phyloP scores from a whole-genome alignment of 371 early-diverging fungal species.

The Mycotypha africana region DNA sequence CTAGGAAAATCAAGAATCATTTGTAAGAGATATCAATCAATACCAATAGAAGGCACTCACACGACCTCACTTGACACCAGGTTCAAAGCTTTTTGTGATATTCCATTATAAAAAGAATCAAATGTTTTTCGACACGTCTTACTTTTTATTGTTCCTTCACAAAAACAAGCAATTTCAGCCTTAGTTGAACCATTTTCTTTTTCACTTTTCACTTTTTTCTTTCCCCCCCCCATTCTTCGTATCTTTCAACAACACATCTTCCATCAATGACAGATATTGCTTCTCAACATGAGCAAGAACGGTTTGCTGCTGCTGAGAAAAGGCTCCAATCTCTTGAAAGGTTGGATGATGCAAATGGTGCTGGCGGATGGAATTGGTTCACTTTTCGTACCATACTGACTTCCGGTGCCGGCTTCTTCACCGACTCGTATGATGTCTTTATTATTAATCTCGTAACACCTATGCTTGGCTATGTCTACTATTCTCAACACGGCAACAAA shows the following conservation, averaged over 20 bases:
- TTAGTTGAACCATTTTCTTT: not conserved
- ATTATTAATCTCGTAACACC: conserved; percentile 76
- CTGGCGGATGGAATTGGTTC: conserved; percentile 60
- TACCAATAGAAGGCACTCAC: conserved; percentile 22
- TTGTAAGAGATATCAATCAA: no score
- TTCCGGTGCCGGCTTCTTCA: conserved; percentile 84
- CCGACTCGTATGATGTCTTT: conserved; percentile 87
- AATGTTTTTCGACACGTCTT: not conserved
- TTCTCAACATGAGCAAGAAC: conserved; percentile 21
- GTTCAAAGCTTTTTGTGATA: no score
- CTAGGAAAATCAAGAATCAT: no score
- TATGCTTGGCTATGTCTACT: conserved; percentile 78
- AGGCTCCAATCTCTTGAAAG: conserved; percentile 33
- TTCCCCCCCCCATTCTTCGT: not conserved
- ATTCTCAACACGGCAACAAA: conserved; percentile 43
- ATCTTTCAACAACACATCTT: not conserved
- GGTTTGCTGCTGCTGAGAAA: conserved; percentile 24
- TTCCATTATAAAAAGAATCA: conserved; percentile 14
- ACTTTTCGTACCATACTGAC: conserved; percentile 79
- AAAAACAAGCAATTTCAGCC: no score
- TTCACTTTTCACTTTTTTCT: not conserved
- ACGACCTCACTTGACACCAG: conserved; percentile 25
- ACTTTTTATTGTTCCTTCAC: conserved; percentile 1
- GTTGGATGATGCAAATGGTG: conserved; percentile 24
- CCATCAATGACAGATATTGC: conserved; percentile 11